These are phyloP conservation scores for Trichopus zeylanicus DNA, from an alignment of 116 monocot species.

Conservation along the genomic window DNA sequence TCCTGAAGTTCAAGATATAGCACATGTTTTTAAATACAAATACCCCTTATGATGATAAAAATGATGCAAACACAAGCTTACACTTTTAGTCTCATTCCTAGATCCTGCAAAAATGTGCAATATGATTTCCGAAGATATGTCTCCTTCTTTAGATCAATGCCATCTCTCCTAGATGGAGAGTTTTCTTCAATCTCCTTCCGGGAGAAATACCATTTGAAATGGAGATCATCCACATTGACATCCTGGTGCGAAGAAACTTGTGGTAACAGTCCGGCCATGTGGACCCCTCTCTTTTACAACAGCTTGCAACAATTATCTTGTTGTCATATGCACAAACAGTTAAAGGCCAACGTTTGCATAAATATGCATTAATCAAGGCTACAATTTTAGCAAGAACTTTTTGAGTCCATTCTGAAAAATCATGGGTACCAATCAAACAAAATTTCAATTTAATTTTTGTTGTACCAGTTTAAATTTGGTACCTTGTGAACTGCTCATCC, in stretches of 20 bases:
- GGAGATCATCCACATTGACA: constrained; percentile 7
- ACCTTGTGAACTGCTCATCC: too few relatives aligned
- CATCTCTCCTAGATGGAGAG: constrained; percentile 78
- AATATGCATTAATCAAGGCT: too few relatives aligned
- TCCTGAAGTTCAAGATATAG: neutral
- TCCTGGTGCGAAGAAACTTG: neutral
- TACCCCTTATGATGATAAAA: too few relatives aligned
- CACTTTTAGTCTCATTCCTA: constrained; percentile 92
- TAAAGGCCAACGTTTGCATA: too few relatives aligned
- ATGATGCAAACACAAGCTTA: constrained; percentile 26
- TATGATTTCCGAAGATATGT: constrained; percentile 77
- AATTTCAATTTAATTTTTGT: too few relatives aligned
- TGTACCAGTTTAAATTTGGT: too few relatives aligned
- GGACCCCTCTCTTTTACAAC: neutral
- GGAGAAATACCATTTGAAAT: constrained; percentile 63
- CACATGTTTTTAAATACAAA: neutral
- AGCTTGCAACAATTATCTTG: neutral
- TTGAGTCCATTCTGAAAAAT: too few relatives aligned
- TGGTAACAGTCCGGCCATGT: neutral
- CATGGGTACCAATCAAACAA: too few relatives aligned
- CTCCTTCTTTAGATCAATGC: constrained; percentile 92
- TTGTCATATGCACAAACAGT: too few relatives aligned
- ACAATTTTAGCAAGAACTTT: too few relatives aligned
- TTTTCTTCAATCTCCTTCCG: constrained; percentile 86
- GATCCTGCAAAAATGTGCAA: constrained; percentile 73